phyloP scores from a whole-genome alignment of 108 stramenopile genomes.

The Conticribra weissflogii region DNA sequence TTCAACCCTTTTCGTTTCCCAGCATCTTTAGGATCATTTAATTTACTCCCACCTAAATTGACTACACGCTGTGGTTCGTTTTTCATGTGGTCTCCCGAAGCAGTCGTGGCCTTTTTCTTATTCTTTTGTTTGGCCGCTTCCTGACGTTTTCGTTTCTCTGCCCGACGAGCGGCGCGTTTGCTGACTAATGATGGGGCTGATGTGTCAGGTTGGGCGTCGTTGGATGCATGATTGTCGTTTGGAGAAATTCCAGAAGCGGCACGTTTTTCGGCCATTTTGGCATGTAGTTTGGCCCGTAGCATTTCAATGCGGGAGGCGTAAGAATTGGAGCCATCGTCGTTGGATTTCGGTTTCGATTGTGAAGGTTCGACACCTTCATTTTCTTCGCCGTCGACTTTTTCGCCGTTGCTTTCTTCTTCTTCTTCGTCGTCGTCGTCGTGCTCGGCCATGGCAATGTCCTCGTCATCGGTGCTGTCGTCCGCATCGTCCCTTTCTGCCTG shows the following conservation, averaged over 20 bases:
- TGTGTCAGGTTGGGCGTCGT: constrained; percentile 33
- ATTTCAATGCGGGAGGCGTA: constrained; percentile 80
- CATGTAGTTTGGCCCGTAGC: constrained; percentile 78
- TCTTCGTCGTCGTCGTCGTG: constrained; percentile 32
- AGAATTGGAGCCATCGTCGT: constrained; percentile 11
- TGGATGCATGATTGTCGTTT: constrained; percentile 9
- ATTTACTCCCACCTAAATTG: constrained; percentile 40
- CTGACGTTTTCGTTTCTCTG: constrained; percentile 73
- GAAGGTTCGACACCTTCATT: constrained; percentile 18
- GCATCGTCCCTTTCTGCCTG: constrained; percentile 45
- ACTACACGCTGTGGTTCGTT: constrained; percentile 32
- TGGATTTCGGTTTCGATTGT: background rate
- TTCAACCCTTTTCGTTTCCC: constrained; percentile 24
- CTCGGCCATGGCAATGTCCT: constrained; percentile 21
- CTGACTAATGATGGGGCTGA: constrained; percentile 57
- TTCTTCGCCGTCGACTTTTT: constrained; percentile 23
- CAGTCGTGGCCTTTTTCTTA: constrained; percentile 38
- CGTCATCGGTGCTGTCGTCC: constrained; percentile 21
- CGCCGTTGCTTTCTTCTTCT: constrained; percentile 1
- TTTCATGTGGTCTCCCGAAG: constrained; percentile 23
- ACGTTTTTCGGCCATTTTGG: constrained; percentile 77
- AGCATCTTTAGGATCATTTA: constrained; percentile 25
- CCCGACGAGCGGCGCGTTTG: constrained; percentile 87
- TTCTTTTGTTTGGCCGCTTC: constrained; percentile 73
- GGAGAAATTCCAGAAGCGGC: constrained; percentile 13